Percentiles rank a stretch among this genome's conserved stretches.
These are phyloP conservation scores for Arbutus unedo DNA, from an alignment of 148 eudicot species.

Conservation along the genomic window DNA sequence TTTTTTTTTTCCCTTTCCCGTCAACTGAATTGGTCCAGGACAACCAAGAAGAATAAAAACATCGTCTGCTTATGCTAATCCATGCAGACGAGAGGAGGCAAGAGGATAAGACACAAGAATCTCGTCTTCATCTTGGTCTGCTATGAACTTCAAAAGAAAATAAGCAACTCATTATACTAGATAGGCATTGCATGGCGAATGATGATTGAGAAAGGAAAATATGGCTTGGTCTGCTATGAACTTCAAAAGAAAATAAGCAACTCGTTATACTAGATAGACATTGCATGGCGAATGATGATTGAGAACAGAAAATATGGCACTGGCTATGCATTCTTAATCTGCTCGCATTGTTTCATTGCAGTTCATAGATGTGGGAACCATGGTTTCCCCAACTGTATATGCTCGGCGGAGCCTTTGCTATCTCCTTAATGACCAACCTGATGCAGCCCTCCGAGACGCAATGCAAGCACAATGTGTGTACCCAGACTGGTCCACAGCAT, in stretches of 20 bases:
- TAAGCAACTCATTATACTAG: too few species aligned
- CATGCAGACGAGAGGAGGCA: too few species aligned
- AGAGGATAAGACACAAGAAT: too few species aligned
- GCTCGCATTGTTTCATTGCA: constrained; percentile 26
- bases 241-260: too few species aligned
- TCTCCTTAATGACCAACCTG: constrained; percentile 81
- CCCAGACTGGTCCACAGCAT: constrained; percentile 92
- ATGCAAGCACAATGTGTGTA: constrained; percentile 91
- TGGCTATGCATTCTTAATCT: neutral
- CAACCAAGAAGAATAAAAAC: neutral
- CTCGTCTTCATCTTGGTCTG: too few species aligned
- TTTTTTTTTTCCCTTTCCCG: neutral
- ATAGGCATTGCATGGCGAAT: too few species aligned
- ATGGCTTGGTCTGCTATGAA: too few species aligned
- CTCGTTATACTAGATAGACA: too few species aligned
- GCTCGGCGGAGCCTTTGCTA: constrained; percentile 77
- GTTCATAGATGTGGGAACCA: constrained; percentile 86
- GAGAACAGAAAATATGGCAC: neutral
- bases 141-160: too few species aligned
- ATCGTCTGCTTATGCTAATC: too few species aligned
- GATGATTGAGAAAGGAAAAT: too few species aligned
- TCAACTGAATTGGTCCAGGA: neutral
- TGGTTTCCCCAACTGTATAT: constrained; percentile 84
- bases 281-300: neutral
- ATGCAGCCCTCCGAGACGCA: constrained; percentile 85